A percentile compares a stretch with the other conserved stretches of the same genome.
phyloP scores from a whole-genome alignment of 208 protist genomes.

The Strigomonas galati region DNA sequence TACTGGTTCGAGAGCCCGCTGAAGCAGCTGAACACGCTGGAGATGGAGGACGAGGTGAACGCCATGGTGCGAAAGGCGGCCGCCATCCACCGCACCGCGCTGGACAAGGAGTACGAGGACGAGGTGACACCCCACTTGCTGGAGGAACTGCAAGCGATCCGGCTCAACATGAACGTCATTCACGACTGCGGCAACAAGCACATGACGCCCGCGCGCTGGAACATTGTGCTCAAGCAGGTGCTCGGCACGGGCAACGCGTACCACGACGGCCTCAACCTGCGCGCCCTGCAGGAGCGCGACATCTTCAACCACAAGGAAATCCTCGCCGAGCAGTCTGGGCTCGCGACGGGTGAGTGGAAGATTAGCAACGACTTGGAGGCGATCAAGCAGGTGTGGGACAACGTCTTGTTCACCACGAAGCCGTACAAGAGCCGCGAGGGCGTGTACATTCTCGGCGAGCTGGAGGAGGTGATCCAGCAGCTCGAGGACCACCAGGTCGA shows the following conservation, averaged over 20 bases:
- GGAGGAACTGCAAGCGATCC: constrained; percentile 72
- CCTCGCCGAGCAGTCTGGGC: constrained; percentile 83
- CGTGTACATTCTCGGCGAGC: constrained; percentile 83
- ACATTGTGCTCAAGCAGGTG: constrained; percentile 88
- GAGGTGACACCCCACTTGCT: constrained; percentile 77
- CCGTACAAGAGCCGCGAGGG: constrained; percentile 84
- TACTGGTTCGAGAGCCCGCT: constrained; percentile 83
- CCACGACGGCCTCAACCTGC: constrained; percentile 83
- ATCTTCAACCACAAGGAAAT: constrained; percentile 85
- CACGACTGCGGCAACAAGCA: constrained; percentile 93
- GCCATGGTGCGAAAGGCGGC: constrained; percentile 64
- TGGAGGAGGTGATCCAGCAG: constrained; percentile 93
- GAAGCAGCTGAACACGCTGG: constrained; percentile 74
- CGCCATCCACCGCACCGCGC: constrained; percentile 61
- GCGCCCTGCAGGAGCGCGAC: constrained; percentile 71
- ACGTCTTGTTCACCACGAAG: constrained; percentile 71
- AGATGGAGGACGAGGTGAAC: constrained; percentile 88
- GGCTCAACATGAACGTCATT: constrained; percentile 81
- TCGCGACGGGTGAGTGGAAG: constrained; percentile 93
- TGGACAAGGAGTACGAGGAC: constrained; percentile 83
- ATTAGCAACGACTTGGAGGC: constrained; percentile 90
- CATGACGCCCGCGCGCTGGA: constrained; percentile 88
- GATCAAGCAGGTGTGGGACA: constrained; percentile 87
- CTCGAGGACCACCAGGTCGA: constrained; percentile 92
- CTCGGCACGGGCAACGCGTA: constrained; percentile 82